Evolutionary conservation across 2,329 filamentous ascomycete genomes (phyloP).

Genomic region (Neophaeococcomyces aloes): DNA sequence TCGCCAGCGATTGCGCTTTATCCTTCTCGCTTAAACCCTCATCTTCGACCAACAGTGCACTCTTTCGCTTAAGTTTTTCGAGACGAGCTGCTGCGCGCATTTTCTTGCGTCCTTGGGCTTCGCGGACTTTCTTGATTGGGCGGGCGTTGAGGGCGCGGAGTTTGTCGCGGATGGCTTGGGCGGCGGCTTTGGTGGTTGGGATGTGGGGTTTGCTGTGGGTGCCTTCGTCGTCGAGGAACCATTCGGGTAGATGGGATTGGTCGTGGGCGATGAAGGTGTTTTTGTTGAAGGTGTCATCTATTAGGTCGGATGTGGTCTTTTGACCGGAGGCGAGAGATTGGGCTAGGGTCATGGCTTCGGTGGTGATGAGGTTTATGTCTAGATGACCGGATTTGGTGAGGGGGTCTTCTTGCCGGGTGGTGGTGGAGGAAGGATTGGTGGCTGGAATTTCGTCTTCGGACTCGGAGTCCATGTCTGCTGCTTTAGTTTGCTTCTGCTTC

Average conservation of each 20-base stretch:
- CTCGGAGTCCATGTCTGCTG: constrained; percentile 11
- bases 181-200: constrained; percentile 85
- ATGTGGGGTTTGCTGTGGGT: constrained; percentile 74
- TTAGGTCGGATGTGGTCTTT: constrained; percentile 64
- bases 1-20: constrained; percentile 75
- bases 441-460: constrained; percentile 29
- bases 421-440: constrained; percentile 6
- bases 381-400: constrained; percentile 34
- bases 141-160: constrained; percentile 82
- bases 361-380: constrained; percentile 98
- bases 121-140: constrained; percentile 97
- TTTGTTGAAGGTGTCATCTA: constrained; percentile 91
- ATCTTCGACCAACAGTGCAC: constrained; percentile 75
- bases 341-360: constrained; percentile 94
- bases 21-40: constrained; percentile 93
- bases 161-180: constrained; percentile 89
- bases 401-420: constrained; percentile 25
- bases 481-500: background rate
- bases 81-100: constrained; percentile 81
- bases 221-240: constrained; percentile 90
- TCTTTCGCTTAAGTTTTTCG: constrained; percentile 96
- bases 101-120: constrained; percentile 95
- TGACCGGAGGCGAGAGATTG: constrained; percentile 82
- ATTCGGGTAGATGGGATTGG: constrained; percentile 82
- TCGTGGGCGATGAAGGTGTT: constrained; percentile 90